Percentiles rank a stretch among this genome's conserved stretches.
Conservation (phyloP, 352 stramenopile species). For the Globisporangium okanoganense region DNA sequence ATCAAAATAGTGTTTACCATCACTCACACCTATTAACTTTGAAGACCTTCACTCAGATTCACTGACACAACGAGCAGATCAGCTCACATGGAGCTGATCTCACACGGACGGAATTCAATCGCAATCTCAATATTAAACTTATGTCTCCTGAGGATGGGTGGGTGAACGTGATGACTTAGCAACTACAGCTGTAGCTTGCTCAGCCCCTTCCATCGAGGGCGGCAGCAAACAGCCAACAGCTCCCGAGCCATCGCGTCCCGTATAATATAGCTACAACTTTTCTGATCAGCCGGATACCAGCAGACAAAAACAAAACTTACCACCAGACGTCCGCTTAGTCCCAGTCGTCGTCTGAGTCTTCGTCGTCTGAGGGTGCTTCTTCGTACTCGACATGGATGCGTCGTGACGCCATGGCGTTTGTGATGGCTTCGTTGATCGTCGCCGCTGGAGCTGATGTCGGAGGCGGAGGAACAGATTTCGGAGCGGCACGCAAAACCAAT, state of each 20-base stretch:
- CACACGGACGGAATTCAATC: not conserved
- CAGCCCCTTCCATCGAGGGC: slow-evolving; percentile 15
- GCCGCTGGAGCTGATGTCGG: slow-evolving; percentile 34
- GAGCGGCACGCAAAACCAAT: slow-evolving; percentile 12
- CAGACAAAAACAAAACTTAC: slow-evolving; percentile 8
- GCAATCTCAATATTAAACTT: not conserved
- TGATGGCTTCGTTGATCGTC: slow-evolving; percentile 78
- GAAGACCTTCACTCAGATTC: not conserved
- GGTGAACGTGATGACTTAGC: not conserved
- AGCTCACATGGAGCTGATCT: not conserved
- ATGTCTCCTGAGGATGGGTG: not conserved
- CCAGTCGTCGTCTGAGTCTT: slow-evolving; percentile 81
- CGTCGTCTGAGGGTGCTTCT: slow-evolving; percentile 47
- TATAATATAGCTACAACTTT: slow-evolving; percentile 9
- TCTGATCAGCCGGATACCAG: not conserved
- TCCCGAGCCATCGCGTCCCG: not conserved
- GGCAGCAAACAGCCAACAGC: not conserved
- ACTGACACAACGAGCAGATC: not conserved
- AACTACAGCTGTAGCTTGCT: not conserved
- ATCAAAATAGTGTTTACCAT: not conserved
- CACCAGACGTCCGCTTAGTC: slow-evolving; percentile 24
- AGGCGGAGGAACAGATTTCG: slow-evolving; percentile 17
- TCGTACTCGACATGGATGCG: slow-evolving; percentile 84
- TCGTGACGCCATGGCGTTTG: slow-evolving; percentile 73
- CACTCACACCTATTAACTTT: not conserved